A percentile compares a stretch with the other conserved stretches of the same genome.
phyloP scores from a whole-genome alignment of 2,329 filamentous ascomycete species.

The Trichoderma sp. region DNA sequence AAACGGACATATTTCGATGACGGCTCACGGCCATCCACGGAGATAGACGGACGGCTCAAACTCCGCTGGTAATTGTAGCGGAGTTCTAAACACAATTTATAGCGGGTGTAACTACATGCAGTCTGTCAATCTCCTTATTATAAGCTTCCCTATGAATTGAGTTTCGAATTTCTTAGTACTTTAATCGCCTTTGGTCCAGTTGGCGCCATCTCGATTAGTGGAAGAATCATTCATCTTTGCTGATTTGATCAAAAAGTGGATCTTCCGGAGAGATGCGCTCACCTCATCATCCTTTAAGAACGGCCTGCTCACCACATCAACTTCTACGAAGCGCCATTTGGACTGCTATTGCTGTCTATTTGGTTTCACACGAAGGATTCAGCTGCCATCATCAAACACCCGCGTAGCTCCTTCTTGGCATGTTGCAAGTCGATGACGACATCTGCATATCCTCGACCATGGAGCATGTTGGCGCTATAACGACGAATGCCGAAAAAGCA shows the following conservation, averaged over 20 bases:
- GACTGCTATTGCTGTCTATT: not conserved
- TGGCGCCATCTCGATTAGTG: not conserved
- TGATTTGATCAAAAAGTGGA: conserved; percentile 1
- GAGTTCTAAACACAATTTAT: not conserved
- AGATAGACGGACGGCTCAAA: conserved; percentile 5
- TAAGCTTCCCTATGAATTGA: not conserved
- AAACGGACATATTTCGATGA: not conserved
- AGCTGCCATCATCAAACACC: conserved; percentile 15
- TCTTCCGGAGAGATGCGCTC: not conserved
- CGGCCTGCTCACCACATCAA: conserved; percentile 6
- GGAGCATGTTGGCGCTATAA: not conserved
- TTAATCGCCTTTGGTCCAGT: not conserved
- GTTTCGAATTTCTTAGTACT: not conserved
- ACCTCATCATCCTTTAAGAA: conserved; percentile 6
- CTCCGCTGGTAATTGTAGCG: conserved; percentile 1
- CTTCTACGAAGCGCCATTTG: not conserved
- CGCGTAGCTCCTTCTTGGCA: not conserved
- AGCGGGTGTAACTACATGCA: not conserved
- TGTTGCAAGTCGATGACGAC: not conserved
- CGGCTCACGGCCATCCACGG: not conserved
- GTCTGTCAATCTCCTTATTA: not conserved
- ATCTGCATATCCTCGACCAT: not conserved
- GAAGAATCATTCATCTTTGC: not conserved
- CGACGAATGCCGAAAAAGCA: not conserved
- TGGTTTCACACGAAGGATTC: not conserved